These are phyloP conservation scores for Gracilaria gracilis DNA, from an alignment of 23 red algal genomes.

Conservation along the genomic window DNA sequence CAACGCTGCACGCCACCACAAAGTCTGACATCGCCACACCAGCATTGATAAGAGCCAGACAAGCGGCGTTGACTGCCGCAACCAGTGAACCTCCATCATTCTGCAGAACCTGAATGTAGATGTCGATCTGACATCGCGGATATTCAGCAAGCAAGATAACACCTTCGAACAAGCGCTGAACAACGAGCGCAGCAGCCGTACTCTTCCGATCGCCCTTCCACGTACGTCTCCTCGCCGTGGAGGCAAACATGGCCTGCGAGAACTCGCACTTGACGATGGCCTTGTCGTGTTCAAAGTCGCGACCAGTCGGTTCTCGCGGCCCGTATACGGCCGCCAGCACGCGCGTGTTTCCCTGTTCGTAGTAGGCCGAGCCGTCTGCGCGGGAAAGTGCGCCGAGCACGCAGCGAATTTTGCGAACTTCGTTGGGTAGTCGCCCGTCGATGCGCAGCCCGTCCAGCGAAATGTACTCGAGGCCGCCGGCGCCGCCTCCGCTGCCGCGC, in stretches of 20 bases:
- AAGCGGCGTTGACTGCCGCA: constrained; percentile 92
- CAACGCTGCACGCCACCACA: constrained; percentile 80
- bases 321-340: constrained; percentile 98
- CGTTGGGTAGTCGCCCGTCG: constrained; percentile 87
- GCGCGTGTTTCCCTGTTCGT: constrained; percentile 87
- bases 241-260: constrained; percentile 59
- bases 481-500: constrained; percentile 55
- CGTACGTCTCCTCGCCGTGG: constrained; percentile 17
- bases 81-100: constrained; percentile 83
- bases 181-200: constrained; percentile 31
- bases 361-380: constrained; percentile 84
- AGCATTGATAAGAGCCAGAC: constrained; percentile 85
- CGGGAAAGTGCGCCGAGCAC: constrained; percentile 64
- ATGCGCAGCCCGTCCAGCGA: constrained; percentile 91
- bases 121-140: constrained; percentile 72
- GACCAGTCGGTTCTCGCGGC: constrained; percentile 70
- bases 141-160: constrained; percentile 69
- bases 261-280: constrained; percentile 60
- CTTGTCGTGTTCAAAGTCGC: constrained; percentile 23
- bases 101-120: constrained; percentile 93
- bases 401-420: constrained; percentile 80
- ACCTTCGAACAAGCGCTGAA: constrained; percentile 75
- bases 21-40: constrained; percentile 92
- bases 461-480: constrained; percentile 77
- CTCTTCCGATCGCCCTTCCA: constrained; percentile 66